Evolutionary conservation across 768 basidiomycete species (phyloP), one percentile per base, ranked within the genome.

Genomic region (Royoungia palumana): DNA sequence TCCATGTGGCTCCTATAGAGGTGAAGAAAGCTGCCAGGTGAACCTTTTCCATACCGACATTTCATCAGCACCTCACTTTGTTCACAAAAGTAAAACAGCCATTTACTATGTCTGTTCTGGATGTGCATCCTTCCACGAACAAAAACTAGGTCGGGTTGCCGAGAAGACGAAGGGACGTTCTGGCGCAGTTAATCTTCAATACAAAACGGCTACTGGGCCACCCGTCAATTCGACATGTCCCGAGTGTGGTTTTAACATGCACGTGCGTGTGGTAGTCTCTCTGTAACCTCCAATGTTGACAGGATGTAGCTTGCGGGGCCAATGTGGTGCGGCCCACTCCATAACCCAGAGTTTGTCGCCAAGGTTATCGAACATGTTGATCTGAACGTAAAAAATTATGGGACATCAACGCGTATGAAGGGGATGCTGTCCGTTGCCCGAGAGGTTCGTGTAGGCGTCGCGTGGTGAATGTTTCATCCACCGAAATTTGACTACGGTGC

Each of bases 291-390:
- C 32, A 2, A 16, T 19, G 24, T 19, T 21, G 14, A n/a, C 12
- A 21, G 8, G 36, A 49, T 12, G 35, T 53, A 95, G 92, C 63
- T 94, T 30, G 91, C 88, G 17, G 96, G 96, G 2, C 96, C 96
- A 0, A 94, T 99, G 89, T 98, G 96, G 96, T 83, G 87, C 6
- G 94, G 87, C 2, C 81, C 86, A 2, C 69, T 99, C 20, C 96
- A 99, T 60, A 79, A 93, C 62, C 57, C 71, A 2, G 74, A 72
- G 6, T 99, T 97, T 58, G 76, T 92, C 6, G 64, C 70, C n/a
- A 80, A 80, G 54, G 84, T 95, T 13, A 71, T 96, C 25, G 72
- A 78, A 19, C 88, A 94, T 59, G 72, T 94, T 12, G 81, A 85
- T 48, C 67, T 64, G 14, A 78, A 85, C 53, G 64, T 78, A 53